Evolutionary conservation across 75 land plant genomes (phyloP), one percentile per base, ranked within the genome.

Genomic region (Cryptomeria japonica): DNA sequence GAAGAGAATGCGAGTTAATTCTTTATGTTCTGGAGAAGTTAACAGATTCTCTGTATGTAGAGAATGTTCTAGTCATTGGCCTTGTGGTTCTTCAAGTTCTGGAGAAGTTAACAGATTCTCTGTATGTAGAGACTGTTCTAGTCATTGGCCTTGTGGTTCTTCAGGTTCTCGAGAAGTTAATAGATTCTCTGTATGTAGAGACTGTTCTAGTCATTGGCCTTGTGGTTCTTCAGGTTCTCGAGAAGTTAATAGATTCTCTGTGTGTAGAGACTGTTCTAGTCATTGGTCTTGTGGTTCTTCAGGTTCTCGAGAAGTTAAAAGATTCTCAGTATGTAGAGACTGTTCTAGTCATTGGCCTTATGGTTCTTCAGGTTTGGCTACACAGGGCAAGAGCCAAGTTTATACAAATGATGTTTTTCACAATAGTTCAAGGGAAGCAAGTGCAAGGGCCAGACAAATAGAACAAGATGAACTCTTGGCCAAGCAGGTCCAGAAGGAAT

Each of bases 401-500:
- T 25, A 10, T 38, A 42, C 47, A 80, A 80, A 80, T 42, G n/a
- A 41, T 80, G 38, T 22, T 42, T 42, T 80, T 37, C n/a, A 25
- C 6, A 25, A 42, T 41, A n/a, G n/a, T n/a, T n/a, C n/a, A n/a
- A 80, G 31, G 19, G 86, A 89, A n/a, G 84, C 90, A 38, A 88
- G 75, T 77, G 91, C 86, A 7, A 92, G 90, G 88, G 92, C 90
- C n/a, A 89, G 92, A 80, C 95, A 95, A 88, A 34, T 95, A 18
- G 96, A 92, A 89, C 89, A 90, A 79, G 95, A 94, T 90, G 95
- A 95, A 88, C 75, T 85, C 22, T 85, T 95, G 89, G 96, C 96
- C 83, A 92, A 92, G 51, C 91, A 91, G 88, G 94, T 95, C 56
- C 96, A 95, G 83, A 95, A 95, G 77, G 92, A 93, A 76, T 87